phyloP scores from a whole-genome alignment of 2,329 filamentous ascomycete species.

The Colletotrichum agaves region DNA sequence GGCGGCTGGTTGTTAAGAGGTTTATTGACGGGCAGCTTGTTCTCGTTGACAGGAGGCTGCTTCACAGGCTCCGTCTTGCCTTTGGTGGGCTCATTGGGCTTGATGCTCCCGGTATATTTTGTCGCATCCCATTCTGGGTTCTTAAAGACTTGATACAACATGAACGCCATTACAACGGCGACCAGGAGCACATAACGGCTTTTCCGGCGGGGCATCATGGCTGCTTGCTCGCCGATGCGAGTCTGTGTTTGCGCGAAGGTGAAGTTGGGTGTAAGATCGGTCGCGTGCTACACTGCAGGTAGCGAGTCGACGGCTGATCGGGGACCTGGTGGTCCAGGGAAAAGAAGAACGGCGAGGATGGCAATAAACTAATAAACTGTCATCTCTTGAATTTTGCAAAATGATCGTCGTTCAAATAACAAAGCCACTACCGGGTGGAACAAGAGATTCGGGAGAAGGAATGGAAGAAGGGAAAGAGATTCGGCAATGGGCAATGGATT shows the following conservation, averaged over 20 bases:
- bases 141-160: constrained; percentile 61
- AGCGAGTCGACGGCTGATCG: constrained; percentile 18
- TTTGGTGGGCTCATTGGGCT: constrained; percentile 28
- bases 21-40: constrained; percentile 25
- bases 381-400: constrained; percentile 24
- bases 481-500: not conserved
- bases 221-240: constrained; percentile 21
- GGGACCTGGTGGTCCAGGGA: constrained; percentile 14
- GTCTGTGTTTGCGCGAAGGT: not conserved
- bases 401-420: not conserved
- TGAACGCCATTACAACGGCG: constrained; percentile 64
- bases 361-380: constrained; percentile 14
- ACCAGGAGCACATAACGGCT: constrained; percentile 70
- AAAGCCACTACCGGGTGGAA: not conserved
- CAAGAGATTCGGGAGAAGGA: constrained; percentile 10
- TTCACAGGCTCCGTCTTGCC: constrained; percentile 19
- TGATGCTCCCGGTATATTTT: constrained; percentile 26
- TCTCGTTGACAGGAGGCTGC: constrained; percentile 27
- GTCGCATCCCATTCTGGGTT: constrained; percentile 50
- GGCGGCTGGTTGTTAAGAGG: constrained; percentile 33
- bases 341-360: constrained; percentile 17
- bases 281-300: constrained; percentile 27
- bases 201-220: constrained; percentile 67
- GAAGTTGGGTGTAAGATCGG: constrained; percentile 2
- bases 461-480: constrained; percentile 16